Conservation (phyloP, 192 early-diverging fungal genomes). For the Irineochytrium annulatum region DNA sequence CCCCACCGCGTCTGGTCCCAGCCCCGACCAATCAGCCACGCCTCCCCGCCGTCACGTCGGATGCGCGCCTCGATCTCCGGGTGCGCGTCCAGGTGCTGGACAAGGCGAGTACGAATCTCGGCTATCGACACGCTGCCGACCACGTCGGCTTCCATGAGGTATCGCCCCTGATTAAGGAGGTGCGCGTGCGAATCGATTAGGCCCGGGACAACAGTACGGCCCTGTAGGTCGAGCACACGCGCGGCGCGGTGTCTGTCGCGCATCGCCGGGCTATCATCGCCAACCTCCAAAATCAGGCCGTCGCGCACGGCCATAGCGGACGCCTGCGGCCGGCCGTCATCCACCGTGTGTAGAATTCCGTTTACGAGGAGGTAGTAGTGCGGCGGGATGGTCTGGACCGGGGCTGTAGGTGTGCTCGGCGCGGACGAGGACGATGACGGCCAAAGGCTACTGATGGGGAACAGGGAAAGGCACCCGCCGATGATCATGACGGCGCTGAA, state of each 20-base stretch:
- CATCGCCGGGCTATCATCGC: not conserved
- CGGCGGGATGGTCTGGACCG: not conserved
- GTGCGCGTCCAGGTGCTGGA: constrained; percentile 25
- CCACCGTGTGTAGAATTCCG: constrained; percentile 38
- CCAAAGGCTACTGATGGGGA: too few species aligned
- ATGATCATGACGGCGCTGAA: too few species aligned
- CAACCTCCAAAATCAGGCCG: constrained; percentile 37
- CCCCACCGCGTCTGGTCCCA: constrained; percentile 53
- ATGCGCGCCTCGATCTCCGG: constrained; percentile 15
- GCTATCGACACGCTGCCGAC: constrained; percentile 8
- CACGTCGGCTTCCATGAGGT: constrained; percentile 27
- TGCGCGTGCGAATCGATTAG: constrained; percentile 54
- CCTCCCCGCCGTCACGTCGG: not conserved
- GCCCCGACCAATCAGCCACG: constrained; percentile 47
- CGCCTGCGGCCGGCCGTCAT: constrained; percentile 19
- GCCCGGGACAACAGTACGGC: constrained; percentile 39
- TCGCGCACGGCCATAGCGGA: constrained; percentile 39
- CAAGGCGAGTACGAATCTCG: constrained; percentile 11
- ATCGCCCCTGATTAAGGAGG: constrained; percentile 31
- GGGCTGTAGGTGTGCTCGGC: too few species aligned
- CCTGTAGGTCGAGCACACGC: constrained; percentile 17
- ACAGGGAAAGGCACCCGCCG: too few species aligned
- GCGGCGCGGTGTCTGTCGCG: not conserved
- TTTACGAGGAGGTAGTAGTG: constrained; percentile 35
- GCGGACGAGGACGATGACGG: too few species aligned